Conservation (phyloP, 192 early-diverging fungal genomes). For the Entomortierella beljakovae region DNA sequence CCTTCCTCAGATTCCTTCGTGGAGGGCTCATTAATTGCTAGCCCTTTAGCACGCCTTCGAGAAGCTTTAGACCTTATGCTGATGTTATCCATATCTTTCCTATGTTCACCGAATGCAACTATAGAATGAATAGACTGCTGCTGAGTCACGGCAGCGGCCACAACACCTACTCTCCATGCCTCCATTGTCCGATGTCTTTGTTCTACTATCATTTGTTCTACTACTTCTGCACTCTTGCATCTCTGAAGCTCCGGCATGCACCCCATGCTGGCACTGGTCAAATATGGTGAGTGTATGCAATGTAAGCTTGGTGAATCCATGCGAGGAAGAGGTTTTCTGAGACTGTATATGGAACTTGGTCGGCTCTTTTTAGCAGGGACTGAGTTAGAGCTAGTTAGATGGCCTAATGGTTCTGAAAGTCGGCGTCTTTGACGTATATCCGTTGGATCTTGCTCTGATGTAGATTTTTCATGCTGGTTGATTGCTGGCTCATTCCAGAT, state of each 20-base stretch:
- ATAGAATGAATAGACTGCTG: constrained; percentile 47
- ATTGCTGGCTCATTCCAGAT: too few relatives aligned
- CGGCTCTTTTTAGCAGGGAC: constrained; percentile 22
- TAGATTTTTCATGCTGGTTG: constrained; percentile 17
- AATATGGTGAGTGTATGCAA: constrained; percentile 22
- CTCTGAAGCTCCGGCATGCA: constrained; percentile 29
- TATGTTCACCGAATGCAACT: constrained; percentile 20
- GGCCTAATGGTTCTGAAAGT: constrained; percentile 40
- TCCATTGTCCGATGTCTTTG: constrained; percentile 56
- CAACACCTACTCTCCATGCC: constrained; percentile 55
- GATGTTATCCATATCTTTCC: constrained; percentile 32
- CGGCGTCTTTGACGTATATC: constrained; percentile 24
- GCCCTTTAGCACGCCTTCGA: constrained; percentile 7
- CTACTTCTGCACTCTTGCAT: constrained; percentile 42
- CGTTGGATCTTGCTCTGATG: constrained; percentile 19
- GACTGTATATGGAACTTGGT: constrained; percentile 44
- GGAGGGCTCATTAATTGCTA: background rate
- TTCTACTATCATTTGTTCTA: constrained; percentile 40
- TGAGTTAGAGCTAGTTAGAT: constrained; percentile 8
- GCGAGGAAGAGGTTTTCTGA: constrained; percentile 10
- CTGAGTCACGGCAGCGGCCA: constrained; percentile 43
- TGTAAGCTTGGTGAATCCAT: constrained; percentile 18
- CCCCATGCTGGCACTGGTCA: constrained; percentile 12
- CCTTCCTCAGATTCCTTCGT: constrained; percentile 6
- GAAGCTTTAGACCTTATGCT: constrained; percentile 41